Evolutionary conservation across 2,329 filamentous ascomycete species (phyloP).

Genomic region (Hypoxylon sp.): DNA sequence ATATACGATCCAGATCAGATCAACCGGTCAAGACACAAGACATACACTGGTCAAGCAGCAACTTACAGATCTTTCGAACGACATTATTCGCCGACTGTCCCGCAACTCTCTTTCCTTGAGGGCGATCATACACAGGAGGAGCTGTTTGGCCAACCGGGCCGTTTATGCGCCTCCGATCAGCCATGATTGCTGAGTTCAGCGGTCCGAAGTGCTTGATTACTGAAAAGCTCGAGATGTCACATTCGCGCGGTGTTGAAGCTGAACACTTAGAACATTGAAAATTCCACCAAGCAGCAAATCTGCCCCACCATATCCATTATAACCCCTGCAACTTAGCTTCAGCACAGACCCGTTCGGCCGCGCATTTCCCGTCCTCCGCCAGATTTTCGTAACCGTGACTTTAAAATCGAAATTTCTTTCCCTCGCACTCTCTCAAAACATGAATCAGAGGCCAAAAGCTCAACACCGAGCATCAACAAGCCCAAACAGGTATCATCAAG

Average conservation of each 20-base stretch:
- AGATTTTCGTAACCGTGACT: slow-evolving; percentile 23
- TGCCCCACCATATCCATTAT: slow-evolving; percentile 37
- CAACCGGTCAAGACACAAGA: slow-evolving; percentile 6
- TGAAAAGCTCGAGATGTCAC: slow-evolving; percentile 32
- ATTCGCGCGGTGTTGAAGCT: slow-evolving; percentile 30
- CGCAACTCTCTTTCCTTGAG: slow-evolving; percentile 60
- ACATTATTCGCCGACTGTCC: slow-evolving; percentile 74
- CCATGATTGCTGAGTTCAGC: slow-evolving; percentile 62
- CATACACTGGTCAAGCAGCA: background rate
- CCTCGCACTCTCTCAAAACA: slow-evolving; percentile 8
- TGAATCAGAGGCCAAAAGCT: slow-evolving; percentile 1
- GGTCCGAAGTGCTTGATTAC: slow-evolving; percentile 3
- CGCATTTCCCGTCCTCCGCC: slow-evolving; percentile 26
- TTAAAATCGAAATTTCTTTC: slow-evolving; percentile 34
- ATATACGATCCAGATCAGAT: slow-evolving; percentile 18
- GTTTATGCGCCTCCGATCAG: slow-evolving; percentile 91
- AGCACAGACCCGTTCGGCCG: slow-evolving; percentile 34
- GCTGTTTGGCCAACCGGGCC: slow-evolving; percentile 82
- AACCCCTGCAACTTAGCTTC: slow-evolving; percentile 19
- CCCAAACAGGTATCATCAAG: background rate
- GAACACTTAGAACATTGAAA: slow-evolving; percentile 23
- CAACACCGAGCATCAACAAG: background rate
- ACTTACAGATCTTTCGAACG: slow-evolving; percentile 88
- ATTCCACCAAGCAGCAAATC: slow-evolving; percentile 35
- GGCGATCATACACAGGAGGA: slow-evolving; percentile 76